A percentile compares a stretch with the other conserved stretches of the same genome.
Evolutionary conservation across 441 rosid species (phyloP).

Genomic region (Manihot esculenta): DNA sequence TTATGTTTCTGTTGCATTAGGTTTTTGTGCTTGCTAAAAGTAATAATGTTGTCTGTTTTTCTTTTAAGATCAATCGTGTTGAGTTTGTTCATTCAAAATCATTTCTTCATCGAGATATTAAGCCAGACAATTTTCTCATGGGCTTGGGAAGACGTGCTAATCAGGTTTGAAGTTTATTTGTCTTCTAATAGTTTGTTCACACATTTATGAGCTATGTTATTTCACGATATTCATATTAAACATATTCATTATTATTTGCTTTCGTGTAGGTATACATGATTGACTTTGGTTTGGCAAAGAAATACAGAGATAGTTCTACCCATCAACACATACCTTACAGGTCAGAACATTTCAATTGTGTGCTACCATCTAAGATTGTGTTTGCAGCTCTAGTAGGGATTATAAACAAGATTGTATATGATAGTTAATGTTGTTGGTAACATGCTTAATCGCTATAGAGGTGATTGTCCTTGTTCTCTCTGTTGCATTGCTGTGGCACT

Average conservation of each 20-base stretch:
- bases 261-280: slow-evolving; percentile 70
- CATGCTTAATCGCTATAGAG: background rate
- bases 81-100: slow-evolving; percentile 89
- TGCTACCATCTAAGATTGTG: background rate
- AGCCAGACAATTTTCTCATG: slow-evolving; percentile 98
- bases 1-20: slow-evolving; percentile 4
- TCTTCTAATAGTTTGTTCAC: background rate
- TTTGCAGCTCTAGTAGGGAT: background rate
- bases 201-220: background rate
- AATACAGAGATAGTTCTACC: slow-evolving; percentile 82
- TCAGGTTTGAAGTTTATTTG: slow-evolving; percentile 46
- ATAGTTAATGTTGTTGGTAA: background rate
- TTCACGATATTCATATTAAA: slow-evolving; percentile 2
- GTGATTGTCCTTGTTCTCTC: background rate
- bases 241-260: slow-evolving; percentile 3
- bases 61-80: slow-evolving; percentile 76
- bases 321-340: slow-evolving; percentile 96
- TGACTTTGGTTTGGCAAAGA: slow-evolving; percentile 98
- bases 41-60: slow-evolving; percentile 4
- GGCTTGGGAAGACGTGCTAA: slow-evolving; percentile 96
- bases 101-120: slow-evolving; percentile 94
- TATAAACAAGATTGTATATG: background rate
- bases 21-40: slow-evolving; percentile 17
- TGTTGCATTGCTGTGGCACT: background rate
- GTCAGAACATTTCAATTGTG: slow-evolving; percentile 31